Evolutionary conservation across 345 rosid species (phyloP), one percentile per base, ranked within the genome.

Genomic region (Brassica nigra): DNA sequence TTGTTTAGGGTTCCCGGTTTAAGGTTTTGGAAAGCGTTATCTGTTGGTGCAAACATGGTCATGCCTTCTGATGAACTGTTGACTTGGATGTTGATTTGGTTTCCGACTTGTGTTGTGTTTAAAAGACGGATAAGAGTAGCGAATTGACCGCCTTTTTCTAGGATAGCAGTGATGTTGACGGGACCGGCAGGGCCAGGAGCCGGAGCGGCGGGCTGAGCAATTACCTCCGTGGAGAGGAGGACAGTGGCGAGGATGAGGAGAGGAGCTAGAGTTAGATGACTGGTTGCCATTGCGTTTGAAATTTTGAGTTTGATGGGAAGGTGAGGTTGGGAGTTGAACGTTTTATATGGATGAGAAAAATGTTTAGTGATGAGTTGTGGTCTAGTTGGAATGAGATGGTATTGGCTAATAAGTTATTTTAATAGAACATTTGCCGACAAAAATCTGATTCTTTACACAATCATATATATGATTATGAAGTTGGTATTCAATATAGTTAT

Each of bases 1-100:
- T 12, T 27, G 84, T 95, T 92, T 55, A 92, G 6, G 37, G 88
- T 59, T 4, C 93, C 91, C 0, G 85, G 1, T 75, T 87, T 74
- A 73, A 92, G 96, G 83, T 78, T 90, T 82, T 85, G 83, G 72
- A 95, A 95, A 69, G 94, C 99, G 37, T 89, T 91, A 59, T 95
- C 97, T 0, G 98, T 91, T 14, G 98, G 98, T 62, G 98, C 93
- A 3, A 95, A 82, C 4, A 92, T 77, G 18, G 99, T 95, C 83
- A 92, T 77, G 18, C 98, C 98, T 34, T 92, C 88, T 4, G 86
- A 75, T 70, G 97, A 88, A 87, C 79, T 80, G 77, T 92, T 95
- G 67, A 92, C 80, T 78, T 95, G 98, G 78, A 78, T 90, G 1
- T 78, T 75, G 30, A 92, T 70, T 78, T 95, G 98, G 79, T 11